Evolutionary conservation across 2,329 filamentous ascomycete species (phyloP).

Genomic region (Dactylellina drechsleri): DNA sequence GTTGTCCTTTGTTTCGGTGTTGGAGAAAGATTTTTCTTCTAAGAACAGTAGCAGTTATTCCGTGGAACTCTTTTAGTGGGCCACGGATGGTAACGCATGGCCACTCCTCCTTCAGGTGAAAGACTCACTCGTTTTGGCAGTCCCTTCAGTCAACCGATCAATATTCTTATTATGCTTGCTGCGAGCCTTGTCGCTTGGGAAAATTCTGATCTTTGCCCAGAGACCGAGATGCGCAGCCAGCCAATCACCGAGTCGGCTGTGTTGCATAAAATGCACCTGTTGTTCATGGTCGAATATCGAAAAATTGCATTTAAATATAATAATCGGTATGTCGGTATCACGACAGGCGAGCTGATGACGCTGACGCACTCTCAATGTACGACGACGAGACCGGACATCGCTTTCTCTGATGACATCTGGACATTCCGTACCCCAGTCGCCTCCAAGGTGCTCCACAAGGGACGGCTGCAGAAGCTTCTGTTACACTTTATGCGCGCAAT

Average conservation of each 20-base stretch:
- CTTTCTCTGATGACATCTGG: background rate
- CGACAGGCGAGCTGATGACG: background rate
- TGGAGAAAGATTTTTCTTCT: background rate
- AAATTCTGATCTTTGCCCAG: slow-evolving; percentile 43
- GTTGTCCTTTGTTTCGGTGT: background rate
- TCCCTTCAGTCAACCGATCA: slow-evolving; percentile 16
- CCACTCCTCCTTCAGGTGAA: slow-evolving; percentile 18
- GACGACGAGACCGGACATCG: slow-evolving; percentile 13
- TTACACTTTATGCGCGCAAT: slow-evolving; percentile 53
- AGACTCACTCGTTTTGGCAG: slow-evolving; percentile 19
- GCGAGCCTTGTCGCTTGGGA: slow-evolving; percentile 18
- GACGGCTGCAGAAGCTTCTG: slow-evolving; percentile 11
- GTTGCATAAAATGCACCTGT: background rate
- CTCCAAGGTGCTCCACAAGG: slow-evolving; percentile 21
- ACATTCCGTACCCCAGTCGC: background rate
- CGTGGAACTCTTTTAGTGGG: background rate
- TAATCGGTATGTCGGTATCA: background rate
- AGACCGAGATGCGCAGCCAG: slow-evolving; percentile 14
- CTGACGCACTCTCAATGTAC: slow-evolving; percentile 16
- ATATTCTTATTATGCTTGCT: slow-evolving; percentile 20
- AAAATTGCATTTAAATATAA: no score
- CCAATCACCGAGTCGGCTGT: background rate
- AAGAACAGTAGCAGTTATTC: background rate
- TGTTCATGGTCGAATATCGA: no score
- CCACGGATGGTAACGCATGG: slow-evolving; percentile 40